Evolutionary conservation across 192 early-diverging fungal species (phyloP).

Genomic region (Backusella psychrophila): DNA sequence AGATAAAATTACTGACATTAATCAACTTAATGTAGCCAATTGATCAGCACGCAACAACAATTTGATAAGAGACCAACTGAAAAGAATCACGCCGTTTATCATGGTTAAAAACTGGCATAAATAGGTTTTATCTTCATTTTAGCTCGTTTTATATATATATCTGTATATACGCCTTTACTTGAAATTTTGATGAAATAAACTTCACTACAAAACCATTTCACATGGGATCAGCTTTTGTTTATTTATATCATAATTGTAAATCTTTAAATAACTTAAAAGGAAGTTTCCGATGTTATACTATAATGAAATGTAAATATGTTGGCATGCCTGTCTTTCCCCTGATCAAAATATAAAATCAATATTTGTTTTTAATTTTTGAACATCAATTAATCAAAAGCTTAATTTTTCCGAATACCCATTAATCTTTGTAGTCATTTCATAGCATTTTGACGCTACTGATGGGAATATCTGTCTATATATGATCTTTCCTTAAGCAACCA

Average conservation of each 20-base stretch:
- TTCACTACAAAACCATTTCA: neutral
- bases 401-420: no score
- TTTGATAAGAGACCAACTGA: neutral
- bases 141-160: neutral
- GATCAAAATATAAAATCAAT: no score
- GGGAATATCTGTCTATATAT: neutral
- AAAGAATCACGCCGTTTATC: neutral
- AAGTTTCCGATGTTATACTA: no score
- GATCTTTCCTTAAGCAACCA: neutral
- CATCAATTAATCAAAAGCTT: no score
- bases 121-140: neutral
- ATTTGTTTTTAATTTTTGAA: no score
- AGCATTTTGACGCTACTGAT: neutral
- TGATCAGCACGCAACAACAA: neutral
- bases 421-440: no score
- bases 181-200: neutral
- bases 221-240: neutral
- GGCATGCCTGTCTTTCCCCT: no score
- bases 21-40: neutral
- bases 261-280: neutral
- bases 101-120: neutral
- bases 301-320: no score
- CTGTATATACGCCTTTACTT: neutral
- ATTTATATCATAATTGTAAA: neutral
- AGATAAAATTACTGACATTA: neutral